A percentile compares a stretch with the other conserved stretches of the same genome.
These are phyloP conservation scores for Pseudocercospora cruenta DNA, from an alignment of 2,329 filamentous ascomycete genomes.

Conservation along the genomic window DNA sequence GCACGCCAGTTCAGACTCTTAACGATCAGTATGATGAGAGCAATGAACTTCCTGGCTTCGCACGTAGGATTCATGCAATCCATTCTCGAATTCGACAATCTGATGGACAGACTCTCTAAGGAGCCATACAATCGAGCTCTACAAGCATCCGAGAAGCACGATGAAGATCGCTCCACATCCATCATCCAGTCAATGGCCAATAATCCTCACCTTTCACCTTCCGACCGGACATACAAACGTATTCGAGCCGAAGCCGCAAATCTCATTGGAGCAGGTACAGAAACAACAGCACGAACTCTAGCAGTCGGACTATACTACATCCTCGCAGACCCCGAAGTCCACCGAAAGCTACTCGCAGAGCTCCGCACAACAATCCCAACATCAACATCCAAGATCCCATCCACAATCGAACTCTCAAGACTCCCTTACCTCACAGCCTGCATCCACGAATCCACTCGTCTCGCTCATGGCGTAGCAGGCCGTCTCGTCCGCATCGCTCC, in stretches of 20 bases:
- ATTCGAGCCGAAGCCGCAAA: constrained; percentile 48
- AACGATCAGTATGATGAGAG: not conserved
- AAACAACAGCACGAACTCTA: constrained; percentile 50
- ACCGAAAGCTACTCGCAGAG: constrained; percentile 44
- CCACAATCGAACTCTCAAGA: constrained; percentile 13
- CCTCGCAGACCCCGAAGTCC: constrained; percentile 40
- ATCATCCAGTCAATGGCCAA: constrained; percentile 11
- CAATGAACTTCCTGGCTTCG: not conserved
- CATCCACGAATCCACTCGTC: constrained; percentile 26
- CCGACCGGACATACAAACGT: constrained; percentile 41
- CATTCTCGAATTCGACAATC: constrained; percentile 3
- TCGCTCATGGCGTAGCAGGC: constrained; percentile 27
- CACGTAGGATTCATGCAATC: not conserved
- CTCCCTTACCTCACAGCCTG: constrained; percentile 24
- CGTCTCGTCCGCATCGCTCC: constrained; percentile 28
- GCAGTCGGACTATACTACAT: constrained; percentile 48
- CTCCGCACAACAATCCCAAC: constrained; percentile 32
- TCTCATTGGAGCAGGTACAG: constrained; percentile 51
- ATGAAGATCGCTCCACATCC: not conserved
- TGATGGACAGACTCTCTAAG: constrained; percentile 1
- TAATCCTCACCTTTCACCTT: constrained; percentile 23
- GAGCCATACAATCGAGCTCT: constrained; percentile 4
- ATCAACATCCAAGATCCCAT: constrained; percentile 4
- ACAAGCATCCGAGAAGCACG: not conserved
- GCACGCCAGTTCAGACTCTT: not conserved